Base-by-base conservation (phyloP, 257 asterid species). In the Haberlea rhodopensis region DNA sequence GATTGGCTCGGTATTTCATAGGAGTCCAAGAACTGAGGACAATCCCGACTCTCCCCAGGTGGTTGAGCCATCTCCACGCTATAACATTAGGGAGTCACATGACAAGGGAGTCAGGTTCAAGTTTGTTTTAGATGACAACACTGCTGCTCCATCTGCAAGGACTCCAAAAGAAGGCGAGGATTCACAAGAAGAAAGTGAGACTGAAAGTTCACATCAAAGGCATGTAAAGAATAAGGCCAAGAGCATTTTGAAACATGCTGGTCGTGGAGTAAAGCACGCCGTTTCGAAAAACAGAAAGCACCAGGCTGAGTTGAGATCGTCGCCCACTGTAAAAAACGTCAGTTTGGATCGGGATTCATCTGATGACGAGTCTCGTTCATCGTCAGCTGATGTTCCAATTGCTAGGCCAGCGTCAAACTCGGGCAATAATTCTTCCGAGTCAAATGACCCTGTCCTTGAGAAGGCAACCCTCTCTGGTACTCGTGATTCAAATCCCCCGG, bases 241-340 rank as follows among this genome's bases (percentile, higher is more conserved):
- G 79, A 65, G 82, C 73, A 84, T 94, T 23, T 68, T 90, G 70
- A 89, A 77, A 75, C 79, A 82, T 1, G 83, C 90, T 3, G 94
- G 83, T n/a, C 81, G 80, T 21, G 81, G 79, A 74, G 60, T 90
- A 67, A 90, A 67, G 75, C 52, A 49, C 24, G 83, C 72, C 15
- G 55, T 90, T 53, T 81, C 96, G 4, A 75, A 88, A 82, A 74
- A 74, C 66, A 74, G 75, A 9, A 79, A 79, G 62, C 69, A 77
- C 13, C 77, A 73, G 66, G 70, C 25, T n/a, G 85, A 79, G n/a
- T n/a, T n/a, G 25, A 79, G 65, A 32, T 32, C 56, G 8, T 23
- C 74, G 48, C 75, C 58, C 11, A 54, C 66, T 1, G 82, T 76
- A 19, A 75, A 65, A 51, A 62, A 73, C 13, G 22, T 25, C 6